Evolutionary conservation across 1,139 yeast genomes (phyloP).

Genomic region (Debaryomycetaceae sp.): DNA sequence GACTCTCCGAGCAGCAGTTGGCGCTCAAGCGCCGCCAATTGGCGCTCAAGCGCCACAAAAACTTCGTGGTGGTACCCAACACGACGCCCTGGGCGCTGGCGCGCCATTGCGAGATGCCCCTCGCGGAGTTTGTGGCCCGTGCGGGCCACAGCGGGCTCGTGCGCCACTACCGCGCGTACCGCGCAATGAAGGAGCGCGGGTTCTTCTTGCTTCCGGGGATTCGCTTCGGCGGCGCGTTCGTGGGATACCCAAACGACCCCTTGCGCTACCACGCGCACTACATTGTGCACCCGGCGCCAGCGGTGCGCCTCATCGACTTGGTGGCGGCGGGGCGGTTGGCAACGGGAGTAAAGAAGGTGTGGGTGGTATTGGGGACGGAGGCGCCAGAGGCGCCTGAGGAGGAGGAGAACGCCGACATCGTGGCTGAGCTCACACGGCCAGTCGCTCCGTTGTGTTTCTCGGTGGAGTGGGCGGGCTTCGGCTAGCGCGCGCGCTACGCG

Average conservation of each 20-base stretch:
- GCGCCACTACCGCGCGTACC: constrained; percentile 18
- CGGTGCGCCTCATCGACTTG: constrained; percentile 50
- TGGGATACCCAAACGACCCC: constrained; percentile 96
- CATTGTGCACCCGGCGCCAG: constrained; percentile 55
- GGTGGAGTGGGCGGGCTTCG: constrained; percentile 82
- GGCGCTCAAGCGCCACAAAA: constrained; percentile 4
- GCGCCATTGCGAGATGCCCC: constrained; percentile 7
- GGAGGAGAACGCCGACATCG: constrained; percentile 7
- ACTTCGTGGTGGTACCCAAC: constrained; percentile 8
- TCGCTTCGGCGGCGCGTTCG: constrained; percentile 83
- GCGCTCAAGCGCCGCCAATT: constrained; percentile 2
- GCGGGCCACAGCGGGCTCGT: constrained; percentile 8
- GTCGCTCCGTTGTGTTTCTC: constrained; percentile 44
- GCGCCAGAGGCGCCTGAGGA: constrained; percentile 11
- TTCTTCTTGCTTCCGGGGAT: constrained; percentile 77
- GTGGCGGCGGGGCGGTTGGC: constrained; percentile 87
- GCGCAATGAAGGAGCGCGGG: constrained; percentile 40
- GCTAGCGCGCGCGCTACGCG: constrained; percentile 24
- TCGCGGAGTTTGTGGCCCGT: constrained; percentile 9
- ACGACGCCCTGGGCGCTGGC: constrained; percentile 2
- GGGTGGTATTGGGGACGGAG: constrained; percentile 60
- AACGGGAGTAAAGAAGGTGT: constrained; percentile 85
- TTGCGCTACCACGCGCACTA: constrained; percentile 84
- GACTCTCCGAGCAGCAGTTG: constrained; percentile 8
- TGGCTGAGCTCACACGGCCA: constrained; percentile 9